These are phyloP conservation scores for Echites panduratus DNA, from an alignment of 257 asterid genomes.

Conservation along the genomic window DNA sequence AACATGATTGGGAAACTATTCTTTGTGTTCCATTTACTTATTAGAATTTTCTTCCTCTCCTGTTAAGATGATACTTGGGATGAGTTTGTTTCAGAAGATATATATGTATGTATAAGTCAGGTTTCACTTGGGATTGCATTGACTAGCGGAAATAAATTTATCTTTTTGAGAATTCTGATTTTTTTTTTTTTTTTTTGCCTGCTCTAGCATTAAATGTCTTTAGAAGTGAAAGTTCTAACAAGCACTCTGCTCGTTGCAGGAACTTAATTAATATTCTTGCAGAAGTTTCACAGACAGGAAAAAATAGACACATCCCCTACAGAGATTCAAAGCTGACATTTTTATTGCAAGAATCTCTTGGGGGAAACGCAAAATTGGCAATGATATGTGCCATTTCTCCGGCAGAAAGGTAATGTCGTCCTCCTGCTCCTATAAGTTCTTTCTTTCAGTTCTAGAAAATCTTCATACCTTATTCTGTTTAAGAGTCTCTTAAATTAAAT, in stretches of 20 bases:
- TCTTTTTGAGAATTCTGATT: neutral
- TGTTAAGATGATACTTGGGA: neutral
- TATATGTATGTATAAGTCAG: neutral
- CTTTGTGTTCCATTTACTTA: neutral
- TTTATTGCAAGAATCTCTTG: slow-evolving; percentile 93
- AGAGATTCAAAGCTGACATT: slow-evolving; percentile 97
- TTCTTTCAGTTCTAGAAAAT: neutral
- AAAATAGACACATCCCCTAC: slow-evolving; percentile 91
- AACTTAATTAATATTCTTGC: slow-evolving; percentile 93
- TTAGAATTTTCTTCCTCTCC: neutral
- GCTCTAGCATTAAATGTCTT: neutral
- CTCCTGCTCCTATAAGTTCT: slow-evolving; percentile 8
- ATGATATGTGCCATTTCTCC: slow-evolving; percentile 98
- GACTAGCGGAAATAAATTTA: neutral
- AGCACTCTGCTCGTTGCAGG: slow-evolving; percentile 39
- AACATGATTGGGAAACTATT: neutral
- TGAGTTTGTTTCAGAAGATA: neutral
- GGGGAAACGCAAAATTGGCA: slow-evolving; percentile 95
- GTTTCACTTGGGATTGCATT: neutral
- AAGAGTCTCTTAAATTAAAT: neutral
- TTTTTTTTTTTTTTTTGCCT: neutral
- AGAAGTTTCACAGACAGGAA: slow-evolving; percentile 96
- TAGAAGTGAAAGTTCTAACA: neutral
- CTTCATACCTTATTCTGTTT: neutral
- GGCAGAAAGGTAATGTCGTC: slow-evolving; percentile 53